phyloP scores from a whole-genome alignment of 2,329 filamentous ascomycete genomes.

The Fusarium veterinarium region DNA sequence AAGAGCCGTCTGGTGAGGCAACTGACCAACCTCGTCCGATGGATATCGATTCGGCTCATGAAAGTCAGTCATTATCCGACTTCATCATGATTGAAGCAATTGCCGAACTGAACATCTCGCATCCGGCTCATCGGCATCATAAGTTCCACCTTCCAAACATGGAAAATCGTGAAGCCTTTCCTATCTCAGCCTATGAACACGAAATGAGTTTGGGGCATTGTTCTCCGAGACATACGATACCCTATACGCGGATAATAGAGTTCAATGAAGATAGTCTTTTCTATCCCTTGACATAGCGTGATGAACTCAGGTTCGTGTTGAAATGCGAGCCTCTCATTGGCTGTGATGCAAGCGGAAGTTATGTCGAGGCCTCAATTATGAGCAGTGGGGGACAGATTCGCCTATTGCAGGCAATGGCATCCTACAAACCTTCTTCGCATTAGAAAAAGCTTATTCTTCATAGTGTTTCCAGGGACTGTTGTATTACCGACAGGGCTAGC shows the following conservation, averaged over 20 bases:
- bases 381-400: not conserved
- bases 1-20: too few relatives aligned
- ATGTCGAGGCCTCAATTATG: rapidly evolving
- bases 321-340: not conserved
- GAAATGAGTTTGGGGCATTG: rapidly evolving
- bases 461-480: not conserved
- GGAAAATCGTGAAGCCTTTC: not conserved
- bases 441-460: not conserved
- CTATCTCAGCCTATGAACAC: not conserved
- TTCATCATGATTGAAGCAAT: not conserved
- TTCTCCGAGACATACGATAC: not conserved
- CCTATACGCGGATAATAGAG: not conserved
- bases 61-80: rapidly evolving
- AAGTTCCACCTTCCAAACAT: not conserved
- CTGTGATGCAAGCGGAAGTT: rapidly evolving
- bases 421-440: not conserved
- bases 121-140: not conserved
- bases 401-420: not conserved
- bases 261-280: not conserved
- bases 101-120: not conserved
- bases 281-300: not conserved
- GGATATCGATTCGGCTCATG: not conserved
- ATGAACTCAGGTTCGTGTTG: not conserved
- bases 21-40: not conserved
- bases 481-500: too few relatives aligned